A percentile compares a stretch with the other conserved stretches of the same genome.
Conservation (phyloP, 2,329 filamentous ascomycete species). For the Diaporthe destruens region DNA sequence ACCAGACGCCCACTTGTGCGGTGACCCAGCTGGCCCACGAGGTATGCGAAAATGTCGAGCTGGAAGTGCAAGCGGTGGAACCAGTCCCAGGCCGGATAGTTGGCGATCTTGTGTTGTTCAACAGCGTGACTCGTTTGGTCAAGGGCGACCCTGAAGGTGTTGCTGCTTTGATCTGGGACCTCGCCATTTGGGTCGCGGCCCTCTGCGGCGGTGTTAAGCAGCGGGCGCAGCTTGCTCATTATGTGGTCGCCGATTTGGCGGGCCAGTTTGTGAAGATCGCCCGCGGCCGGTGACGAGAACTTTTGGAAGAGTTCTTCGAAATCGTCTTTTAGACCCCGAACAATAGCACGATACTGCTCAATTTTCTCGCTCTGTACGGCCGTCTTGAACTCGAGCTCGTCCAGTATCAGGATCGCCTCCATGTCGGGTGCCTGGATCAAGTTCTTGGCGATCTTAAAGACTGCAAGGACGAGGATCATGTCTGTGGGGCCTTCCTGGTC, state of each 20-base stretch:
- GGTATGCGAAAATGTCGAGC: conserved; percentile 66
- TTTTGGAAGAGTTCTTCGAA: conserved; percentile 61
- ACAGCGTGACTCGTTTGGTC: conserved; percentile 62
- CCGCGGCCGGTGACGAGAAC: conserved; percentile 65
- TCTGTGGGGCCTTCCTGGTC: conserved; percentile 70
- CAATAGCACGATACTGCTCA: conserved; percentile 56
- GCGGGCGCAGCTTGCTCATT: conserved; percentile 61
- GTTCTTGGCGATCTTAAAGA: conserved; percentile 64
- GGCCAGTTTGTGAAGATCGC: conserved; percentile 65
- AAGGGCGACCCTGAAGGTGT: conserved; percentile 67
- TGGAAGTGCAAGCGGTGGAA: conserved; percentile 68
- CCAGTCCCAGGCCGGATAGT: conserved; percentile 66
- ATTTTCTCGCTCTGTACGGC: conserved; percentile 51
- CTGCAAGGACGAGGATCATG: conserved; percentile 69
- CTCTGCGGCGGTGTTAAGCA: conserved; percentile 61
- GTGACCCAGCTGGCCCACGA: conserved; percentile 66
- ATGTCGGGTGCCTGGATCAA: conserved; percentile 62
- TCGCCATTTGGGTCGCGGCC: conserved; percentile 64
- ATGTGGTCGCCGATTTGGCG: conserved; percentile 61
- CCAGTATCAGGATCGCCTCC: conserved; percentile 63
- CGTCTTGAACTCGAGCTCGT: conserved; percentile 51
- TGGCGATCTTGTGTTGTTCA: conserved; percentile 57
- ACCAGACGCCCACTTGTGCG: conserved; percentile 63
- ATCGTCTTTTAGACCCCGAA: conserved; percentile 58
- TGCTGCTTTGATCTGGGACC: conserved; percentile 62